phyloP scores from a whole-genome alignment of 192 early-diverging fungal genomes.

The Spizellomyces sp. region DNA sequence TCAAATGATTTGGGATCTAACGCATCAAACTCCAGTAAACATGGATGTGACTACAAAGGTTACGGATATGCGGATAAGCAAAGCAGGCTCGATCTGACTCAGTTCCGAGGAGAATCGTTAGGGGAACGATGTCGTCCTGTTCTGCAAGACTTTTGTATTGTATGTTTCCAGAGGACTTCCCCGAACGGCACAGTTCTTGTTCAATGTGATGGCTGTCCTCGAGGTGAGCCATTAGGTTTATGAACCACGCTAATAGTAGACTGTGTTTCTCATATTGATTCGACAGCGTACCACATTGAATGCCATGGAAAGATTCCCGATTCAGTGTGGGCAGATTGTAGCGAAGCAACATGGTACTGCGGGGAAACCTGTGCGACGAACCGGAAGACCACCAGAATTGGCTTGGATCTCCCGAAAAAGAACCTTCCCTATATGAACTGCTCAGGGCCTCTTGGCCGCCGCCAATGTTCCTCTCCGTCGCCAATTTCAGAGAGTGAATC shows the following conservation, averaged over 20 bases:
- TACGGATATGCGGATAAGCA: constrained; percentile 90
- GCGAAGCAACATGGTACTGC: constrained; percentile 63
- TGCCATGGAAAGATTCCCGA: background rate
- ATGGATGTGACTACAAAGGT: constrained; percentile 94
- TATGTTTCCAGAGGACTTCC: constrained; percentile 73
- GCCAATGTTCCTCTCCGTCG: background rate
- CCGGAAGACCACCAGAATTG: constrained; percentile 55
- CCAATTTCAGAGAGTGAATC: background rate
- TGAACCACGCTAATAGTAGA: background rate
- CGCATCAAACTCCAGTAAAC: constrained; percentile 59
- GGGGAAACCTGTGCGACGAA: constrained; percentile 59
- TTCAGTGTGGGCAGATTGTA: background rate
- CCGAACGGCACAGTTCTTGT: constrained; percentile 64
- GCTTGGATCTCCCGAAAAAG: constrained; percentile 34
- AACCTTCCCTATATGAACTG: constrained; percentile 33
- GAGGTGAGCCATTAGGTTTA: constrained; percentile 40
- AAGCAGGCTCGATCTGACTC: constrained; percentile 80
- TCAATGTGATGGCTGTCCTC: constrained; percentile 83
- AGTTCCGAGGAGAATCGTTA: constrained; percentile 74
- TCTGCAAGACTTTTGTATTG: constrained; percentile 82
- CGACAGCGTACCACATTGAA: background rate
- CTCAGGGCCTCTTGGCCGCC: background rate
- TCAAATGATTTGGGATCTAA: background rate
- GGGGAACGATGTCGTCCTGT: constrained; percentile 81
- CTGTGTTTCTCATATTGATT: background rate